These are phyloP conservation scores for Musa itinerans DNA, from an alignment of 176 grass and related monocot genomes.

Conservation along the genomic window DNA sequence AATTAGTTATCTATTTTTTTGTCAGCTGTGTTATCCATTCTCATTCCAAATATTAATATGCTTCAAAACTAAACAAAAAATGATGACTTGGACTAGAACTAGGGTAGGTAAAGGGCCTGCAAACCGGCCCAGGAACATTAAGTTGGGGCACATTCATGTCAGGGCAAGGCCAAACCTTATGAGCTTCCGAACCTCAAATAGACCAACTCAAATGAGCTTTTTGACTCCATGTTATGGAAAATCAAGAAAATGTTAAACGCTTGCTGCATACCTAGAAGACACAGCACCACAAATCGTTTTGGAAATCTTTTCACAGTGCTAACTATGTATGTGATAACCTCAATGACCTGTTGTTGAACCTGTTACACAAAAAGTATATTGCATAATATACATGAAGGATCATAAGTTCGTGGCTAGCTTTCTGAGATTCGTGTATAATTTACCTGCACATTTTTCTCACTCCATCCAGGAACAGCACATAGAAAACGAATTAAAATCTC, in stretches of 20 bases:
- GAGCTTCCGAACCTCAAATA: neutral
- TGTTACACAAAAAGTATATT: slow-evolving; percentile 37
- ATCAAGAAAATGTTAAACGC: neutral
- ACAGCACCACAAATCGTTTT: slow-evolving; percentile 84
- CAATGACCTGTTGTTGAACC: slow-evolving; percentile 95
- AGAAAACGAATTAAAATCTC: slow-evolving; percentile 85
- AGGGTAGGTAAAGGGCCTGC: too few species aligned
- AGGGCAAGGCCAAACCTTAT: too few species aligned
- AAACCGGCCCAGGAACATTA: too few species aligned
- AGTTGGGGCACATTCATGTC: too few species aligned
- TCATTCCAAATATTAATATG: too few species aligned
- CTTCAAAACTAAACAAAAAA: too few species aligned
- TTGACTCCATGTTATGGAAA: neutral
- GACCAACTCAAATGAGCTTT: slow-evolving; percentile 1
- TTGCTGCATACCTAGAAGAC: slow-evolving; percentile 41
- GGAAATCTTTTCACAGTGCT: slow-evolving; percentile 79
- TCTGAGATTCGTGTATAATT: slow-evolving; percentile 1
- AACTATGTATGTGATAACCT: slow-evolving; percentile 65
- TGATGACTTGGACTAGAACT: too few species aligned
- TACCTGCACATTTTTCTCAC: slow-evolving; percentile 99
- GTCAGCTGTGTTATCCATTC: too few species aligned
- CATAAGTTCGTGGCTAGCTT: slow-evolving; percentile 6
- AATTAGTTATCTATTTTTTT: too few species aligned
- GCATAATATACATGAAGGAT: slow-evolving; percentile 11
- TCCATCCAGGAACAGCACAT: slow-evolving; percentile 91